Percentiles rank a stretch among this genome's conserved stretches.
Conservation (phyloP, 2,329 filamentous ascomycete genomes). For the Exophiala dermatitidis region DNA sequence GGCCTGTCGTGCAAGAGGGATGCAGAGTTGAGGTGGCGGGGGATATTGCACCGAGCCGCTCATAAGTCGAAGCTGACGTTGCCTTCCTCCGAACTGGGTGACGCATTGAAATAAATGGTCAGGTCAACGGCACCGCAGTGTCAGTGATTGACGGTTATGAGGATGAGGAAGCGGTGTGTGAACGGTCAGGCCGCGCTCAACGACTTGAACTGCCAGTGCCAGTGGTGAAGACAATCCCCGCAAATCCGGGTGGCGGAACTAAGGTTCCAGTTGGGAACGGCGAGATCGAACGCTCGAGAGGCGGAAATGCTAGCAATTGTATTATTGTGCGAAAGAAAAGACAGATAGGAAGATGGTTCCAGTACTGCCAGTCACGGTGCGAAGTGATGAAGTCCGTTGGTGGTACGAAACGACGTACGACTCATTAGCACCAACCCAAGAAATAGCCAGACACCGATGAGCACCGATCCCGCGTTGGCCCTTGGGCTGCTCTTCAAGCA, state of each 20-base stretch:
- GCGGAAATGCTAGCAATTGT: not conserved
- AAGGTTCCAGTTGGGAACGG: not conserved
- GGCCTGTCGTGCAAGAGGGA: not conserved
- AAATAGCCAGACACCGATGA: not conserved
- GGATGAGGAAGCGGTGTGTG: not conserved
- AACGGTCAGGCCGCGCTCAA: not conserved
- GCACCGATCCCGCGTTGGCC: constrained; percentile 4
- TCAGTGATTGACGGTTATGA: not conserved
- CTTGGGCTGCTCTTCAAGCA: not conserved
- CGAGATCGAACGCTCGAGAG: not conserved
- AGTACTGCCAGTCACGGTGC: not conserved
- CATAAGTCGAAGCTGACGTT: constrained; percentile 4
- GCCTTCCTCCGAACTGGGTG: constrained; percentile 10
- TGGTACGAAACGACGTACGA: constrained; percentile 2
- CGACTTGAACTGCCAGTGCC: too few relatives aligned
- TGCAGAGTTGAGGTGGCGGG: not conserved
- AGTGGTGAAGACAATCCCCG: not conserved
- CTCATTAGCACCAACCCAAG: not conserved
- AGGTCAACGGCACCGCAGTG: not conserved
- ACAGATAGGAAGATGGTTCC: not conserved
- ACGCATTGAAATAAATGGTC: constrained; percentile 11
- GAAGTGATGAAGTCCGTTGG: not conserved
- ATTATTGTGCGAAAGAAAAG: not conserved
- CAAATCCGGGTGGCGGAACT: not conserved
- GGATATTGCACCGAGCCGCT: constrained; percentile 8